These are phyloP conservation scores for Ascochyta pisi DNA, from an alignment of 2,329 filamentous ascomycete genomes.

Conservation along the genomic window DNA sequence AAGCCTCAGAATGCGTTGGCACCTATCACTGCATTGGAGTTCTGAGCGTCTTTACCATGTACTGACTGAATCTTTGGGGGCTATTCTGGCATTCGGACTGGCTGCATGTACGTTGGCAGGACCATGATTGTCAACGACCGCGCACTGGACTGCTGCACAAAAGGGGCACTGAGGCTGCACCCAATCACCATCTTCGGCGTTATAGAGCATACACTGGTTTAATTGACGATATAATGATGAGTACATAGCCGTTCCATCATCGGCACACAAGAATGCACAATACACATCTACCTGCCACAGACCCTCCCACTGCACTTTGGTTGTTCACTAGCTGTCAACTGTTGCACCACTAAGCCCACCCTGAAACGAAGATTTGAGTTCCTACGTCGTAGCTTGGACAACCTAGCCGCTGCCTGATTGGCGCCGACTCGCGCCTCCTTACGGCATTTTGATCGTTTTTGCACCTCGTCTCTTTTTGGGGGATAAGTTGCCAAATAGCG, in stretches of 20 bases:
- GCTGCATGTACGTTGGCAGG: conserved; percentile 22
- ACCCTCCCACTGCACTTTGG: neutral
- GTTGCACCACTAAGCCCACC: neutral
- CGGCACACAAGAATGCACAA: conserved; percentile 19
- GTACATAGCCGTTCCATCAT: conserved; percentile 21
- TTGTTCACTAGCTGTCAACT: neutral
- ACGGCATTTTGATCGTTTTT: neutral
- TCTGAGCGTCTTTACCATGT: conserved; percentile 36
- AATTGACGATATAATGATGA: conserved; percentile 21
- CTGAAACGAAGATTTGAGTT: neutral
- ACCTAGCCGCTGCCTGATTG: neutral
- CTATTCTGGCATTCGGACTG: conserved; percentile 21
- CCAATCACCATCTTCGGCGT: conserved; percentile 17
- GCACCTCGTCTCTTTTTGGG: neutral
- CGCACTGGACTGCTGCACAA: conserved; percentile 19
- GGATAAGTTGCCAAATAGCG: conserved; percentile 3
- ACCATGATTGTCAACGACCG: conserved; percentile 8
- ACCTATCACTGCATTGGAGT: conserved; percentile 32
- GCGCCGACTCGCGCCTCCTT: conserved; percentile 1
- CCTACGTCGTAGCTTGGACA: neutral
- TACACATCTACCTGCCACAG: conserved; percentile 11
- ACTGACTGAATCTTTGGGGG: conserved; percentile 24
- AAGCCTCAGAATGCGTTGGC: conserved; percentile 20
- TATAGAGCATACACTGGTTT: conserved; percentile 18
- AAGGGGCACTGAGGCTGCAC: conserved; percentile 14